Conservation (phyloP, 768 basidiomycete species). For the Trametes cinnabarina region DNA sequence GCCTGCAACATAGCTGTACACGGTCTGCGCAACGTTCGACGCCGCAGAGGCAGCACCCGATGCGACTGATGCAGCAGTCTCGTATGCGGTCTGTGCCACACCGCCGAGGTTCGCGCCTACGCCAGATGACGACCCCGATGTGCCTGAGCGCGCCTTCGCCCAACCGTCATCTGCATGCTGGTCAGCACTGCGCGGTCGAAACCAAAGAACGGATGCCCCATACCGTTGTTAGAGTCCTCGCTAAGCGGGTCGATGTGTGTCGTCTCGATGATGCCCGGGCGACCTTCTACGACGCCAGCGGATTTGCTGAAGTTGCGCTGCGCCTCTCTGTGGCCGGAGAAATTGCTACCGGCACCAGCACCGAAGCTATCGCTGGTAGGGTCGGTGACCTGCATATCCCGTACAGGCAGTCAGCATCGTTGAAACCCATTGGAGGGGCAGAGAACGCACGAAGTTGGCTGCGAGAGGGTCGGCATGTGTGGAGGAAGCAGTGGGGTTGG, state of each 20-base stretch:
- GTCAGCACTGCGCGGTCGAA: not conserved
- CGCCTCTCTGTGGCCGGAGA: conserved; percentile 41
- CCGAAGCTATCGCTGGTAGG: conserved; percentile 40
- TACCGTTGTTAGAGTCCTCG: conserved; percentile 43
- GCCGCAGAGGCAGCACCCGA: conserved; percentile 31
- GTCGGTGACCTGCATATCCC: conserved; percentile 35
- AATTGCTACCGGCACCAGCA: conserved; percentile 41
- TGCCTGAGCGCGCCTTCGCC: conserved; percentile 34
- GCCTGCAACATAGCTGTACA: conserved; percentile 37
- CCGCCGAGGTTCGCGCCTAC: conserved; percentile 4
- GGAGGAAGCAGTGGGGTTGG: conserved; percentile 43
- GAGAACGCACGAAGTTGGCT: conserved; percentile 43
- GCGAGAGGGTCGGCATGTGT: conserved; percentile 36
- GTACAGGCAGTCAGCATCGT: not conserved
- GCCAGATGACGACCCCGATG: conserved; percentile 10
- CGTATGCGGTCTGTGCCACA: conserved; percentile 12
- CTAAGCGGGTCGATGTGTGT: conserved; percentile 53
- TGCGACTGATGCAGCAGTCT: conserved; percentile 20
- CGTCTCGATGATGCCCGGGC: conserved; percentile 55
- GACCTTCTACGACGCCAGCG: conserved; percentile 51
- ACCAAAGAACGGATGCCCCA: conserved; percentile 2
- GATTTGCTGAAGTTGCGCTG: conserved; percentile 38
- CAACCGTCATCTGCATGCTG: conserved; percentile 41
- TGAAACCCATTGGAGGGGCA: not conserved
- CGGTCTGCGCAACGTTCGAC: conserved; percentile 36